These are phyloP conservation scores for Aspergillus proliferans DNA, from an alignment of 2,329 filamentous ascomycete species.

Conservation along the genomic window DNA sequence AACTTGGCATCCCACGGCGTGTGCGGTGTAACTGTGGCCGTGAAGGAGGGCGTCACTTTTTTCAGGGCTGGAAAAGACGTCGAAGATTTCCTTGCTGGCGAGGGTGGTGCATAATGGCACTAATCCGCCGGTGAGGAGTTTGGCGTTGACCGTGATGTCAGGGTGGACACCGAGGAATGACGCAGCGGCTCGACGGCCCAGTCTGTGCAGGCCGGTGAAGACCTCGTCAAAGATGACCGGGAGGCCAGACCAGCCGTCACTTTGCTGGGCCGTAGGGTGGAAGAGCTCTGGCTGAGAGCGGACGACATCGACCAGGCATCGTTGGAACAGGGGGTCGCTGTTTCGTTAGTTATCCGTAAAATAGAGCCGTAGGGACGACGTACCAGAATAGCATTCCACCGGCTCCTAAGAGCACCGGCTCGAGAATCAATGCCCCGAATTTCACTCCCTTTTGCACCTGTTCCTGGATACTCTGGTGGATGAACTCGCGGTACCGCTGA, in stretches of 20 bases:
- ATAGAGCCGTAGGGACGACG: constrained; percentile 28
- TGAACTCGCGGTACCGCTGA: constrained; percentile 54
- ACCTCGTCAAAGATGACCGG: constrained; percentile 81
- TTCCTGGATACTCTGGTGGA: constrained; percentile 48
- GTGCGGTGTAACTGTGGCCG: constrained; percentile 81
- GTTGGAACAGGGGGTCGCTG: constrained; percentile 76
- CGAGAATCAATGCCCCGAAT: constrained; percentile 73
- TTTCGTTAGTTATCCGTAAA: constrained; percentile 1
- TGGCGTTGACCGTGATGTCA: constrained; percentile 75
- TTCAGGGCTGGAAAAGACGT: constrained; percentile 62
- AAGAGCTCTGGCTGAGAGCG: constrained; percentile 56
- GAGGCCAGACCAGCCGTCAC: constrained; percentile 60
- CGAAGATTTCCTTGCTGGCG: constrained; percentile 67
- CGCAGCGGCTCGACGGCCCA: constrained; percentile 65
- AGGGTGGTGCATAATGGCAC: constrained; percentile 71
- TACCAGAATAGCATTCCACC: constrained; percentile 78
- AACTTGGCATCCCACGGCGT: constrained; percentile 73
- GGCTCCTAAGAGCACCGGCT: constrained; percentile 73
- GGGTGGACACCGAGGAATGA: constrained; percentile 63
- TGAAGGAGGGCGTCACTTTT: constrained; percentile 76
- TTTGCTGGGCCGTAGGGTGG: constrained; percentile 4
- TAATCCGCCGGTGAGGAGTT: constrained; percentile 74
- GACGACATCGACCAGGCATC: constrained; percentile 61
- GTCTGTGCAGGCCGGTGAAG: constrained; percentile 77
- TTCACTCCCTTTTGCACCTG: constrained; percentile 53